Conservation (phyloP, 768 basidiomycete genomes). For the Agaricus bisporus region DNA sequence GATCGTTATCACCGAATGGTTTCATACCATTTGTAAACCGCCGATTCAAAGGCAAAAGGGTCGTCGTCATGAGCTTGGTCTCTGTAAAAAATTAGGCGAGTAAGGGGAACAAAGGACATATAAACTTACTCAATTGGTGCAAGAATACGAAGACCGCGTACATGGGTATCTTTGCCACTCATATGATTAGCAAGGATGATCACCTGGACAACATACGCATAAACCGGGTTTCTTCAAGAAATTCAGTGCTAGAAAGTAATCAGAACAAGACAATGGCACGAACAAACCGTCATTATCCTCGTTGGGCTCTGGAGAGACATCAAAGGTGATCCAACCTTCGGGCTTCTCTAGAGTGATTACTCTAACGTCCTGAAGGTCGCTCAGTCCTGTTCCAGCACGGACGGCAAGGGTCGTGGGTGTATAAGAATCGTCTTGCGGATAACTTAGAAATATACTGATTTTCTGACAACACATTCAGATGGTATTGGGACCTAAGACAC, state of each 20-base stretch:
- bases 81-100: conserved; percentile 19
- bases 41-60: conserved; percentile 62
- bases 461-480: conserved; percentile 47
- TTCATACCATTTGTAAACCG: conserved; percentile 72
- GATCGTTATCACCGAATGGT: conserved; percentile 50
- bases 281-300: conserved; percentile 80
- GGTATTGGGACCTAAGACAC: neutral
- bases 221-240: conserved; percentile 66
- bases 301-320: conserved; percentile 72
- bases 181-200: conserved; percentile 91
- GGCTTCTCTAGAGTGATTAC: conserved; percentile 84
- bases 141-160: conserved; percentile 83
- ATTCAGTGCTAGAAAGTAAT: neutral
- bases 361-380: conserved; percentile 89
- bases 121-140: conserved; percentile 69
- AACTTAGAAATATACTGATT: conserved; percentile 79
- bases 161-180: conserved; percentile 99
- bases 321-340: conserved; percentile 89
- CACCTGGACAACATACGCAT: conserved; percentile 86
- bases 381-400: conserved; percentile 85
- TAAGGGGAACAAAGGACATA: neutral
- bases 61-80: conserved; percentile 55
- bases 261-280: conserved; percentile 21
- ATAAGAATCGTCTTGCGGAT: conserved; percentile 89
- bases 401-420: conserved; percentile 90